Base-by-base conservation (phyloP, 352 stramenopile genomes). In the Globisporangium ultimum region DNA sequence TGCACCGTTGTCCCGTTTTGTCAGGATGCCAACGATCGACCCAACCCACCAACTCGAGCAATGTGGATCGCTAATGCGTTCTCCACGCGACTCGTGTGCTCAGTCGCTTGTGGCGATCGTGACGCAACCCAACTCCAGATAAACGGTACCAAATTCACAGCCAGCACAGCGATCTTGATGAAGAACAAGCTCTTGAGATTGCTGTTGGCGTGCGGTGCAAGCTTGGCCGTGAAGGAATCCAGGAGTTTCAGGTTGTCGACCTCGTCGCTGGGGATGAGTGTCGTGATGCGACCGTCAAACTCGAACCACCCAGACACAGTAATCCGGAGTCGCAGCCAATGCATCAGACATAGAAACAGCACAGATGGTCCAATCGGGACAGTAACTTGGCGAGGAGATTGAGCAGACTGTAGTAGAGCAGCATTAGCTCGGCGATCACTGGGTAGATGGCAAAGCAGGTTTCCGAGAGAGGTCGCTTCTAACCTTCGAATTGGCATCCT, bases 111-210 rank as follows among this genome's bases (percentile, higher is more conserved):
- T 10, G 51, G 7, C 24, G 22, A 7, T 12, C 12, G 11, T 24
- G 10, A n/a, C n/a, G n/a, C 3, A 50, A 13, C 13, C 28, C 50
- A 14, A 36, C 40, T 58, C 40, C 52, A 58, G 11, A 15, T 24
- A 7, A 58, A 21, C 40, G 38, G 52, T 40, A 58, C 6, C 15
- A 60, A 45, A 53, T 13, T 47, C 18, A 24, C 43, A 18, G 24
- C 43, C 21, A 53, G 20, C 14, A 24, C 54, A 17, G 18, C 10
- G 14, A 53, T 17, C 20, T 60, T 60, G 32, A 36, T 10, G 7
- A 21, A 38, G 34, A 53, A 60, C 4, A 60, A 20, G 32, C 24
- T 53, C 8, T 38, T 60, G 14, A 64, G 17, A 2, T 53, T 60
- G 2, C n/a, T 32, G 38, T 36, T 53, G 28, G n/a, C 14, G 12